Base-by-base conservation (phyloP, 805 yeast genomes). In the Ogataea trehaloabstinens region DNA sequence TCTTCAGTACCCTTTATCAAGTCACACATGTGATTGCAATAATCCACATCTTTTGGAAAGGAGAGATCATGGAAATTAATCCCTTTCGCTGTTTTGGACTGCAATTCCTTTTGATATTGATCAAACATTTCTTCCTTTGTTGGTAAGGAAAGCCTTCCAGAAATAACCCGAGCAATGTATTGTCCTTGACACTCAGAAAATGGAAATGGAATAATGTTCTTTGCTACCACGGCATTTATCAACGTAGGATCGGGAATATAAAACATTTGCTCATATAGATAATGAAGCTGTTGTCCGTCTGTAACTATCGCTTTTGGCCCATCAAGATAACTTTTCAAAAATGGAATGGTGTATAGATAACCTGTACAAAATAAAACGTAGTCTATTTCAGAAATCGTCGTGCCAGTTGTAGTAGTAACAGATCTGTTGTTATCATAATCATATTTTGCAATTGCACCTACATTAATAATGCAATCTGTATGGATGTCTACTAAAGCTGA, bases 281-380 rank as follows among this genome's bases (percentile, higher is more conserved):
- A 57, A 29, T 66, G 61, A 11, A 73, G 54, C 29, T 62, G 61
- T 16, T 45, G 45, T 4, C 77, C 76, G 39, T 64, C 56, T 8
- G 55, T 51, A 24, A 53, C 37, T 6, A 60, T 40, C 2, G 63
- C 49, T 12, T 50, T 20, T 17, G 51, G 56, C 7, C 62, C 61
- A 10, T 42, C 49, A 6, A 37, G 18, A 37, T 62, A 63, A 22
- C 46, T 46, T 31, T 73, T 68, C 35, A 86, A 58, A 49, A 76
- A 83, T 16, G 95, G 93, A 40, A 76, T 67, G 25, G 77, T 72
- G 52, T 79, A 79, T 32, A 77, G 64, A 58, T 84, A 86, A 1
- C 95, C 95, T 0, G 95, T 85, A 35, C 86, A 84, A 56, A 80
- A 83, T 7, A 85, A 64, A 7, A 86, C 64, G 17, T 55, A 52